Evolutionary conservation across 164 flowering plant genomes (phyloP).

Genomic region (Nymphaea colorata): DNA sequence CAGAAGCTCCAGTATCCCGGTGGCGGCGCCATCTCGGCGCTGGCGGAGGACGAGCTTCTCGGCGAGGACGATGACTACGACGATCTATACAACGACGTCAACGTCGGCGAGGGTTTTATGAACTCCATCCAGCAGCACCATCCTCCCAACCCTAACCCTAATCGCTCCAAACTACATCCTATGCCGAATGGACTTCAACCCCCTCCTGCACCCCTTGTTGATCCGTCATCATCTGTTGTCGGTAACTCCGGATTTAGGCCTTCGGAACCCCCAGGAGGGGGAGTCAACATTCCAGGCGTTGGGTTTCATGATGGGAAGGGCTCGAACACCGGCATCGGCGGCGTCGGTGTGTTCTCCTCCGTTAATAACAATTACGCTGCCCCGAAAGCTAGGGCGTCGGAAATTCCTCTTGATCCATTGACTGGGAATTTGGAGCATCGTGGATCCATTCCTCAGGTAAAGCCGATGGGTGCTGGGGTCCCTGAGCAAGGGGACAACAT

Average conservation of each 20-base stretch:
- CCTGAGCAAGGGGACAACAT: background rate
- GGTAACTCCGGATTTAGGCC: conserved; percentile 23
- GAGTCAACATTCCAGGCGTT: conserved; percentile 24
- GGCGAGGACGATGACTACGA: conserved; percentile 70
- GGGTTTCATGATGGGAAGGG: conserved; percentile 23
- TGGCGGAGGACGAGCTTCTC: conserved; percentile 55
- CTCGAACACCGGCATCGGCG: conserved; percentile 17
- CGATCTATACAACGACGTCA: conserved; percentile 64
- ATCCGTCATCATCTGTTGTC: background rate
- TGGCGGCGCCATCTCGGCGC: conserved; percentile 65
- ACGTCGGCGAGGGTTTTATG: conserved; percentile 57
- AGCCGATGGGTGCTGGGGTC: background rate
- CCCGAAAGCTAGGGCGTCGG: conserved; percentile 24
- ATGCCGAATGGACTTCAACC: background rate
- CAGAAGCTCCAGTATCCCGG: conserved; percentile 61
- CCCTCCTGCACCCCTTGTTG: background rate
- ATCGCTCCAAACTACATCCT: background rate
- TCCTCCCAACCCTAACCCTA: background rate
- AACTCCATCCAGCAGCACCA: conserved; percentile 30
- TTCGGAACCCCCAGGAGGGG: conserved; percentile 18
- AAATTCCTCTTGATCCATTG: conserved; percentile 22
- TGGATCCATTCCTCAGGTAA: conserved; percentile 21
- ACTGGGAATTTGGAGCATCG: conserved; percentile 31
- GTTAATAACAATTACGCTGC: conserved; percentile 16
- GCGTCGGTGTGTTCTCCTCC: conserved; percentile 17